phyloP scores from a whole-genome alignment of 2,329 filamentous ascomycete species.

The Magnaporthiopsis incrustans region DNA sequence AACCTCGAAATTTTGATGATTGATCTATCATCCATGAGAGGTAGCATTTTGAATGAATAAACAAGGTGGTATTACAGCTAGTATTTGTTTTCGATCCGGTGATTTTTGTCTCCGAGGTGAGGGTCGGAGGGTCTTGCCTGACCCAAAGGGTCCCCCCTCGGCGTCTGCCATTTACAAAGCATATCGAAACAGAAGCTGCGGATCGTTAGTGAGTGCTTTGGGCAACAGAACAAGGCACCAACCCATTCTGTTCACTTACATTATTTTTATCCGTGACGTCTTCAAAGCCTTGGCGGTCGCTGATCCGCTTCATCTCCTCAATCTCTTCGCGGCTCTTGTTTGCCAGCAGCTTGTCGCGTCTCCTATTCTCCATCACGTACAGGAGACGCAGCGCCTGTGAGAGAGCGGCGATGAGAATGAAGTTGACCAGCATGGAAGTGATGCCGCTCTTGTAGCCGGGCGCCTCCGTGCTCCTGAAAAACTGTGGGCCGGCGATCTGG shows the following conservation, averaged over 20 bases:
- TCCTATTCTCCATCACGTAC: background rate
- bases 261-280: conserved; percentile 28
- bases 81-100: too few relatives aligned
- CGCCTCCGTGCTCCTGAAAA: conserved; percentile 22
- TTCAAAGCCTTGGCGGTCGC: conserved; percentile 26
- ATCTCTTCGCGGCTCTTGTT: conserved; percentile 17
- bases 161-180: too few relatives aligned
- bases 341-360: background rate
- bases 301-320: conserved; percentile 20
- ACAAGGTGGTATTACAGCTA: too few relatives aligned
- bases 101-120: too few relatives aligned
- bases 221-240: background rate
- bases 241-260: background rate
- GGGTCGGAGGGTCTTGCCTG: too few relatives aligned
- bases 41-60: too few relatives aligned
- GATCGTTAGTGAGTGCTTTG: background rate
- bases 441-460: conserved; percentile 26
- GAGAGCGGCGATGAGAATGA: background rate
- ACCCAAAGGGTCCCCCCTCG: too few relatives aligned
- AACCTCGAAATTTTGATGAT: too few relatives aligned
- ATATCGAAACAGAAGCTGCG: background rate
- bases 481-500: conserved; percentile 23
- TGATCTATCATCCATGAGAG: too few relatives aligned
- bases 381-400: background rate
- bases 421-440: conserved; percentile 20